Conservation (phyloP, 2,329 filamentous ascomycete genomes). For the Fusarium sp. region DNA sequence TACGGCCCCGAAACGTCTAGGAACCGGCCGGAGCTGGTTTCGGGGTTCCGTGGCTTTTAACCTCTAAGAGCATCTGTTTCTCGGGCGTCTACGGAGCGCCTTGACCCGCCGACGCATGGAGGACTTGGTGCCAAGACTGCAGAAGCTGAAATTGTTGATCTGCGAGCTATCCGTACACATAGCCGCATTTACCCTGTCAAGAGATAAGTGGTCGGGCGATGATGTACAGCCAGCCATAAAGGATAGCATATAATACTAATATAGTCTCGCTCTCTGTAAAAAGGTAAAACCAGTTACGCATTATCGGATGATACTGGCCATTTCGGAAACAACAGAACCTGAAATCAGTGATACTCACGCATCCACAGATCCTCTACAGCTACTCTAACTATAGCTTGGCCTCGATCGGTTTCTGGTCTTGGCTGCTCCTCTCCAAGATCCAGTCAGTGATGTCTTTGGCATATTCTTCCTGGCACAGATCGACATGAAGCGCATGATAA, state of each 20-base stretch:
- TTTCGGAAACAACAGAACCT: background rate
- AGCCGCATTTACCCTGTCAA: background rate
- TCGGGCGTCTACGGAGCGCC: constrained; percentile 37
- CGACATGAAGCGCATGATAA: constrained; percentile 78
- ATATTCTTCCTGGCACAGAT: constrained; percentile 63
- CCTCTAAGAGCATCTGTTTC: constrained; percentile 8
- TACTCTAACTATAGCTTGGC: constrained; percentile 52
- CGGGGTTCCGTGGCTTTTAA: constrained; percentile 9
- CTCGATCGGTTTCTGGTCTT: constrained; percentile 36
- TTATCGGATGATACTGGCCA: constrained; percentile 7
- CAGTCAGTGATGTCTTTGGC: constrained; percentile 71
- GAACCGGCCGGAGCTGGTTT: constrained; percentile 21
- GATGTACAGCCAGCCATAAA: constrained; percentile 7
- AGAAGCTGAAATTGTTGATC: background rate
- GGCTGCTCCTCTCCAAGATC: constrained; percentile 62
- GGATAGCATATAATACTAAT: background rate
- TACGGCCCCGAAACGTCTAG: constrained; percentile 18
- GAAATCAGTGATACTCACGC: background rate
- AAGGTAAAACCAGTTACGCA: background rate
- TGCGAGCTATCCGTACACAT: background rate
- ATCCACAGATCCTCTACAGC: background rate
- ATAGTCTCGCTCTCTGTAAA: background rate
- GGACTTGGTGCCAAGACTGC: constrained; percentile 8
- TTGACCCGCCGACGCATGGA: background rate
- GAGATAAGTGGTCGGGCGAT: background rate